A percentile compares a stretch with the other conserved stretches of the same genome.
Evolutionary conservation across 2,329 filamentous ascomycete genomes (phyloP).

Genomic region (Ophiocordyceps camponoti-saundersi): DNA sequence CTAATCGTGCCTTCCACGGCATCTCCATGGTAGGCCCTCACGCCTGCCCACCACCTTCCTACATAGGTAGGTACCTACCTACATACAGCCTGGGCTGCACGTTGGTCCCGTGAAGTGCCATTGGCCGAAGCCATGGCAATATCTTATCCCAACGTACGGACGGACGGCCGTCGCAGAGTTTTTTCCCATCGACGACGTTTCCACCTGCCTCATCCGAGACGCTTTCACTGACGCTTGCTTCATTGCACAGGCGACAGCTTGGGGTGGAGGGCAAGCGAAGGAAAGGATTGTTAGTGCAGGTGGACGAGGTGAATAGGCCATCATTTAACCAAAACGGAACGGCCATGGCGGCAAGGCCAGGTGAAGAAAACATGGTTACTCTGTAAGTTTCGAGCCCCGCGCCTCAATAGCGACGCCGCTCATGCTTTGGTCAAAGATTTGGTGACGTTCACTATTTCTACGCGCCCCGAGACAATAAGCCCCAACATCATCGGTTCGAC

Average conservation of each 20-base stretch:
- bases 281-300: not conserved
- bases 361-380: slow-evolving; percentile 33
- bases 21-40: no score
- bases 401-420: not conserved
- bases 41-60: no score
- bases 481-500: slow-evolving; percentile 67
- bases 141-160: not conserved
- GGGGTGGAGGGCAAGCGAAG: no score
- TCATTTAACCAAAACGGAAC: not conserved
- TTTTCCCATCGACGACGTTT: not conserved
- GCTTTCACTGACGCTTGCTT: no score
- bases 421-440: slow-evolving; percentile 32
- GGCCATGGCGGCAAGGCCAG: slow-evolving; percentile 26
- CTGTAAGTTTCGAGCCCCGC: slow-evolving; percentile 20
- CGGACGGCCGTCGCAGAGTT: not conserved
- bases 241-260: no score
- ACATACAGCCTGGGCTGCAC: no score
- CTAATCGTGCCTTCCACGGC: no score
- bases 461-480: slow-evolving; percentile 44
- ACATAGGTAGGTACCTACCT: no score
- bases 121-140: not conserved
- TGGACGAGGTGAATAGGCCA: not conserved
- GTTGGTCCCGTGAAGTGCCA: not conserved
- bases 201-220: no score
- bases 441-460: slow-evolving; percentile 70